Evolutionary conservation across 768 basidiomycete genomes (phyloP).

Genomic region (Mycena leptocephala): DNA sequence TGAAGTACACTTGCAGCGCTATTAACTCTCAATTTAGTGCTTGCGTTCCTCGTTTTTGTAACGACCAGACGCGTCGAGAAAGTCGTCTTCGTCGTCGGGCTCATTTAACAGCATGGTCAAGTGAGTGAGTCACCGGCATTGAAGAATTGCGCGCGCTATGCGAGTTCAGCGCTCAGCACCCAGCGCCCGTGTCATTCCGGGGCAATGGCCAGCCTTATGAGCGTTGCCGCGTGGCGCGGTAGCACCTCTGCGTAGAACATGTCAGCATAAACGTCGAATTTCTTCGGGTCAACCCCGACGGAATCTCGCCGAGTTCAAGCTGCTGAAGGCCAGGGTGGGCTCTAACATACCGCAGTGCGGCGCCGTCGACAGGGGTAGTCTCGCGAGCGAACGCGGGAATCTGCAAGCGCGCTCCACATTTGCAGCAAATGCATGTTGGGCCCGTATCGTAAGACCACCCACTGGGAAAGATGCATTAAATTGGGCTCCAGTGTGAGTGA

Average conservation of each 20-base stretch:
- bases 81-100: neutral
- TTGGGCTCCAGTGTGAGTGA: no score
- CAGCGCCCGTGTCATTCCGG: neutral
- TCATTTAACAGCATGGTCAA: no score
- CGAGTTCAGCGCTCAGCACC: neutral
- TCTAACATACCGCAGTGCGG: neutral
- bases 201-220: neutral
- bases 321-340: neutral
- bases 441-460: no score
- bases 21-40: neutral
- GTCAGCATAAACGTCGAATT: neutral
- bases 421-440: no score
- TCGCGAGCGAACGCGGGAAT: no score
- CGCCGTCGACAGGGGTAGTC: no score
- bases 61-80: no score
- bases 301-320: neutral
- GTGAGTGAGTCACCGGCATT: neutral
- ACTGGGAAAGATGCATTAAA: neutral
- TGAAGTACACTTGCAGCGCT: neutral
- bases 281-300: neutral
- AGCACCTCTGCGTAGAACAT: neutral
- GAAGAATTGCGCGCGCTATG: neutral
- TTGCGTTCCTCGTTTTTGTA: neutral
- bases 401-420: no score
- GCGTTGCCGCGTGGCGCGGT: neutral